A percentile compares a stretch with the other conserved stretches of the same genome.
Evolutionary conservation across 192 early-diverging fungal genomes (phyloP).

Genomic region (Gigaspora rosea): DNA sequence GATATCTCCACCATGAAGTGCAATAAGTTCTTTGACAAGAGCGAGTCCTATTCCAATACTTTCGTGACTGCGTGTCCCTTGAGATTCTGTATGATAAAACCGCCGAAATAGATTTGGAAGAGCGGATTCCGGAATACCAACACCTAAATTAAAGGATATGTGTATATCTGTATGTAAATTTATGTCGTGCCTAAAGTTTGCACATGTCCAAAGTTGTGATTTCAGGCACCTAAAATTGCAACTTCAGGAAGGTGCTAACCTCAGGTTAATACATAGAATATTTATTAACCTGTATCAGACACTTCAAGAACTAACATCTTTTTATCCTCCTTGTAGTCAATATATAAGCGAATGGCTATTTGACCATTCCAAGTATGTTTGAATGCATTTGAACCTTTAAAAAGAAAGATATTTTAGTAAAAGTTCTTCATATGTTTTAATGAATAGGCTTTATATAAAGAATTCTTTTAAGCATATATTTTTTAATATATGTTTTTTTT

Average conservation of each 20-base stretch:
- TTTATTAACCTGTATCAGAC: slow-evolving; percentile 30
- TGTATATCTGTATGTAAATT: no score
- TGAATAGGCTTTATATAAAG: not conserved
- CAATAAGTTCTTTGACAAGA: slow-evolving; percentile 43
- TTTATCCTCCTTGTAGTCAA: slow-evolving; percentile 40
- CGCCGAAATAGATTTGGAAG: slow-evolving; percentile 53
- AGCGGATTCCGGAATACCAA: slow-evolving; percentile 55
- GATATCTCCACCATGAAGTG: slow-evolving; percentile 53
- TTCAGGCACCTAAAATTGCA: no score
- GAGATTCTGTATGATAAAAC: slow-evolving; percentile 59
- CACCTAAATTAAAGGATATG: slow-evolving; percentile 16
- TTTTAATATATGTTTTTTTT: not conserved
- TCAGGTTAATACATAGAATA: no score
- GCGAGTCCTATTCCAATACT: slow-evolving; percentile 64
- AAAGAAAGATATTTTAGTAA: no score
- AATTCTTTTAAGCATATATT: no score
- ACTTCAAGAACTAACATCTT: slow-evolving; percentile 40
- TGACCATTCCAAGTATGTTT: slow-evolving; percentile 54
- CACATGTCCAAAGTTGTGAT: no score
- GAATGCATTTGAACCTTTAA: slow-evolving; percentile 43
- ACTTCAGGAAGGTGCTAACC: no score
- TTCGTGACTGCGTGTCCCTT: slow-evolving; percentile 55
- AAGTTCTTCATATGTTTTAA: no score
- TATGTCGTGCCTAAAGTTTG: no score
- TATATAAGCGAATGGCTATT: slow-evolving; percentile 52